These are phyloP conservation scores for Blastobotrys muscicola DNA, from an alignment of 805 yeast species.

Conservation along the genomic window DNA sequence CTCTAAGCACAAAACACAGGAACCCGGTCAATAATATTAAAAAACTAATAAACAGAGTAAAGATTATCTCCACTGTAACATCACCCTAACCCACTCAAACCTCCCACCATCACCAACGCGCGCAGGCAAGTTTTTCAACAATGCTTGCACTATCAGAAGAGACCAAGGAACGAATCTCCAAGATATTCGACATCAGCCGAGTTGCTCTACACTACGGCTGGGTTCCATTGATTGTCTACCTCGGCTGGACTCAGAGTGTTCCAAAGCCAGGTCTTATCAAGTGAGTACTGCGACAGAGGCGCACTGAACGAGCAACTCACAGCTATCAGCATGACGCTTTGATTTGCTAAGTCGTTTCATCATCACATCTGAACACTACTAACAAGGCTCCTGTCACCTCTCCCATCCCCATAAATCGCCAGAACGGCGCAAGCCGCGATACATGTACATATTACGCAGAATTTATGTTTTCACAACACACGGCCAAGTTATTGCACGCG, in stretches of 20 bases:
- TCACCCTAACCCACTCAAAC: too few relatives aligned
- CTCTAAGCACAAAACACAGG: too few relatives aligned
- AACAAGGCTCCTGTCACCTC: slow-evolving; percentile 56
- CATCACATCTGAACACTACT: too few relatives aligned
- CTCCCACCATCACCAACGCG: too few relatives aligned
- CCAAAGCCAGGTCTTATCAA: slow-evolving; percentile 75
- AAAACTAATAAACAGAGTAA: too few relatives aligned
- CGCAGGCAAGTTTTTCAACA: neutral
- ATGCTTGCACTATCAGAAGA: slow-evolving; percentile 30
- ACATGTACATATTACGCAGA: neutral
- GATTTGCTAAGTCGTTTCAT: too few relatives aligned
- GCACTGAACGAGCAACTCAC: too few relatives aligned
- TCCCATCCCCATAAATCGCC: slow-evolving; percentile 53
- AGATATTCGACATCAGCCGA: slow-evolving; percentile 72
- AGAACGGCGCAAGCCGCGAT: neutral
- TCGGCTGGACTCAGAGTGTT: slow-evolving; percentile 77
- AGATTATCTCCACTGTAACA: too few relatives aligned
- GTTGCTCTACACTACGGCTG: slow-evolving; percentile 92
- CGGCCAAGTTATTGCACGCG: too few relatives aligned
- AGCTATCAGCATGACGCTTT: too few relatives aligned
- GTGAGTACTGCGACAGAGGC: slow-evolving; percentile 20
- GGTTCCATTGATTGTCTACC: slow-evolving; percentile 88
- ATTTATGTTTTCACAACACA: too few relatives aligned
- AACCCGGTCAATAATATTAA: too few relatives aligned
- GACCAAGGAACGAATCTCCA: slow-evolving; percentile 69